Base-by-base conservation (phyloP, 208 protist species). In the Crithidia mellificae region DNA sequence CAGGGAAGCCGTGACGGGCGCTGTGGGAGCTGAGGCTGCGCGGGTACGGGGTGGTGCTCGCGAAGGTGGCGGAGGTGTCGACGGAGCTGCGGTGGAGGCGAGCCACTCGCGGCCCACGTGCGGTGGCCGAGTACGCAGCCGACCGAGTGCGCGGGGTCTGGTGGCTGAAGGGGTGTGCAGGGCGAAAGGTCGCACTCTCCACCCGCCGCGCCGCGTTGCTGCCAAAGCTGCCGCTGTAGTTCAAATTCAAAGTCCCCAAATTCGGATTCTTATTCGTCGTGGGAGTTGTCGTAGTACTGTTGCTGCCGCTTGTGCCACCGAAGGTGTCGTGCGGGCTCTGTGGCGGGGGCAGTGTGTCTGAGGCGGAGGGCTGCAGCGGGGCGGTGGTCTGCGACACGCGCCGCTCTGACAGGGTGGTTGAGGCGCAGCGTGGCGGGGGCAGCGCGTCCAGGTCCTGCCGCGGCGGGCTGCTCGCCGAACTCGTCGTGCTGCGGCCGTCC, bases 11-110 rank as follows among this genome's bases (percentile, higher is more conserved):
- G 56, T 15, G 9, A 3, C 56, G 56, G 6, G 41, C 53, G 29
- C 54, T 49, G 61, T 66, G 61, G 11, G 61, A 66, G 65, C 54
- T 71, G 8, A 39, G 11, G 22, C 66, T 72, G 22, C 64, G 53
- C 24, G 51, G 14, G 5, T 46, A 38, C 14, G 25, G 12, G 24
- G 14, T 36, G 6, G 19, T 19, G 43, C 22, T 12, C 19, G 14
- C 22, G n/a, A 38, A n/a, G n/a, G 29, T 6, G n/a, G 15, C 9
- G 0, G 29, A 1, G 27, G 9, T 9, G 57, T 63, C 43, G 12
- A 15, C 15, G n/a, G 43, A 41, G 27, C 25, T 7, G 2, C 27
- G 19, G 25, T 2, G 6, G 43, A 17, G 41, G 22, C 8, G 52
- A 15, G 41, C 15, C 15, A 6, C 44, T 19, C 57, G 43, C 0